These are phyloP conservation scores for Aspergillus leporis DNA, from an alignment of 495 filamentous ascomycete species.

Conservation along the genomic window DNA sequence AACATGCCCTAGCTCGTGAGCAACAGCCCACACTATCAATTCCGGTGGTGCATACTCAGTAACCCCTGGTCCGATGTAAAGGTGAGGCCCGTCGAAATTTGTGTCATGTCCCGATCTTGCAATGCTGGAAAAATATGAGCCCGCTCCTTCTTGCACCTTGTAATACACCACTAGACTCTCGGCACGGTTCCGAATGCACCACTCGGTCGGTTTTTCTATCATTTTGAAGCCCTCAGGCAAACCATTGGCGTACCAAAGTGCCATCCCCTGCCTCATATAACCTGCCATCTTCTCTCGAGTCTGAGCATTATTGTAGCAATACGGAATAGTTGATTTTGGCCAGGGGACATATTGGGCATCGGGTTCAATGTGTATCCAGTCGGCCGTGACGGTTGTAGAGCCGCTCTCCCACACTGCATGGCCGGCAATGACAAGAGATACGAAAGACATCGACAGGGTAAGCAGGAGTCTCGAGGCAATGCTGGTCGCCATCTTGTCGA, in stretches of 20 bases:
- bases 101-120: too few species aligned
- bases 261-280: neutral
- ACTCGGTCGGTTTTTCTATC: neutral
- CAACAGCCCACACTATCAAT: neutral
- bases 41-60: too few species aligned
- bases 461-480: neutral
- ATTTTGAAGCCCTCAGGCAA: constrained; percentile 1
- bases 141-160: too few species aligned
- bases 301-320: neutral
- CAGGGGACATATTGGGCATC: neutral
- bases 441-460: neutral
- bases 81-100: too few species aligned
- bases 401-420: constrained; percentile 4
- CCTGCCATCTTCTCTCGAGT: neutral
- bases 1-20: constrained; percentile 15
- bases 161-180: neutral
- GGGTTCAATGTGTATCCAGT: neutral
- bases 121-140: too few species aligned
- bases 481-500: neutral
- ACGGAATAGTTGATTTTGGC: neutral
- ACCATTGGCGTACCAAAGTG: constrained; percentile 10
- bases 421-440: constrained; percentile 6
- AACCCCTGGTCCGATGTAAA: too few species aligned
- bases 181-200: neutral
- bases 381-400: neutral